Conservation (phyloP, 257 asterid genomes). For the Coffea canephora region DNA sequence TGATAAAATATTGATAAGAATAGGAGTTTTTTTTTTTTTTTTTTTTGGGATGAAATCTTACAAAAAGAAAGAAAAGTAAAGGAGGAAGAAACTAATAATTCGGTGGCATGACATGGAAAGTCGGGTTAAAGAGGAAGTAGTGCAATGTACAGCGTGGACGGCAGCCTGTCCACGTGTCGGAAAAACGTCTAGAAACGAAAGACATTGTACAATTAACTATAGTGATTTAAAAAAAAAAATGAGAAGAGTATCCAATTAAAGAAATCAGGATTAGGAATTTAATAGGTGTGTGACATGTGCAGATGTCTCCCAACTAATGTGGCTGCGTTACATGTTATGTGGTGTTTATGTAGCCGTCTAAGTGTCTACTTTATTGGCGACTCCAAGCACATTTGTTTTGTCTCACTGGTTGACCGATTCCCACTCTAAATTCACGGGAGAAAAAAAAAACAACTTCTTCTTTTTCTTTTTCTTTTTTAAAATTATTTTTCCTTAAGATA, state of each 20-base stretch:
- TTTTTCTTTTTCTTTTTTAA: background rate
- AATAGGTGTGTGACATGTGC: slow-evolving; percentile 49
- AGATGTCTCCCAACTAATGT: slow-evolving; percentile 42
- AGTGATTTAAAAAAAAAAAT: too few species aligned
- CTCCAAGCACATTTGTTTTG: slow-evolving; percentile 59
- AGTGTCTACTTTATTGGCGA: slow-evolving; percentile 45
- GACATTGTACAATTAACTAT: background rate
- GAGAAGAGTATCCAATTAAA: background rate
- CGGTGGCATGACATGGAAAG: background rate
- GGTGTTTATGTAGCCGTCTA: slow-evolving; percentile 74
- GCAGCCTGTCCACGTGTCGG: background rate
- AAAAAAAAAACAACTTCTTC: background rate
- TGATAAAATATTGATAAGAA: too few species aligned
- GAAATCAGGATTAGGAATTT: background rate
- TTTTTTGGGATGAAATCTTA: background rate
- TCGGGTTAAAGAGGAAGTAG: background rate
- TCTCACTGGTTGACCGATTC: slow-evolving; percentile 51
- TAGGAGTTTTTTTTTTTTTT: too few species aligned
- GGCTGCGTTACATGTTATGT: slow-evolving; percentile 47
- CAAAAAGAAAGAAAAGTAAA: background rate
- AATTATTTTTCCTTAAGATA: background rate
- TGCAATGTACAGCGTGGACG: background rate
- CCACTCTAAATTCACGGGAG: slow-evolving; percentile 46
- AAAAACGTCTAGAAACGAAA: background rate
- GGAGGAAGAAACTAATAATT: background rate